Evolutionary conservation across 108 stramenopile species (phyloP), one percentile per base, ranked within the genome.

Genomic region (Nitzschia inconspicua): DNA sequence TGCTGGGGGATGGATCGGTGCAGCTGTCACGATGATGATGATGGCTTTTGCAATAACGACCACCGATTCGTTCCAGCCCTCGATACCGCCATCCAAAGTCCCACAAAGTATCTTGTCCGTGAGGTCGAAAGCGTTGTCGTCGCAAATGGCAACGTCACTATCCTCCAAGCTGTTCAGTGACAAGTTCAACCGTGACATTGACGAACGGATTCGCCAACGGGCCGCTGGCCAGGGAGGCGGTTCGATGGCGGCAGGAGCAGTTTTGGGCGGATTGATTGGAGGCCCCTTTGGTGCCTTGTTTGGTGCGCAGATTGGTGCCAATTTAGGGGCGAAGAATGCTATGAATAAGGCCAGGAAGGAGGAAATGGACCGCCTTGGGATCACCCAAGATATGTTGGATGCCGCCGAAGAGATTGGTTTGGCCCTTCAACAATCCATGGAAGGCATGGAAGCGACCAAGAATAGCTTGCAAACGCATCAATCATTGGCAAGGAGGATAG

Each of bases 221-320:
- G 73, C 66, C 16, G 26, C 66, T 0, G 52, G 51, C 4, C 27
- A 57, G 25, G 67, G 66, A 22, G 57, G 54, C n/a, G 87, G 86
- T 16, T 76, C 70, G 57, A 61, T 77, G 25, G 82, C 73, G 11
- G 88, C 88, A 9, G 91, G 91, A 13, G 91, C 91, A 0, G 58
- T 89, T 36, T 47, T 93, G 5, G 91, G 91, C 22, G 79, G 84
- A 8, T 56, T 93, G 3, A 41, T 89, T 1, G 68, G 67, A 7
- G 91, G 91, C 0, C 91, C 91, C 5, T 89, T 93, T 34, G 91
- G 91, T 57, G 56, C 25, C 64, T 58, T 90, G 30, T 89, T 93
- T 70, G 91, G 91, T 3, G 86, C 88, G 2, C 76, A 85, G 36
- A 77, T 93, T 22, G 88, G 91, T 8, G 57, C 73, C 13, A 75